These are phyloP conservation scores for Prototheca cutis DNA, from an alignment of 163 green algal species.

Conservation along the genomic window DNA sequence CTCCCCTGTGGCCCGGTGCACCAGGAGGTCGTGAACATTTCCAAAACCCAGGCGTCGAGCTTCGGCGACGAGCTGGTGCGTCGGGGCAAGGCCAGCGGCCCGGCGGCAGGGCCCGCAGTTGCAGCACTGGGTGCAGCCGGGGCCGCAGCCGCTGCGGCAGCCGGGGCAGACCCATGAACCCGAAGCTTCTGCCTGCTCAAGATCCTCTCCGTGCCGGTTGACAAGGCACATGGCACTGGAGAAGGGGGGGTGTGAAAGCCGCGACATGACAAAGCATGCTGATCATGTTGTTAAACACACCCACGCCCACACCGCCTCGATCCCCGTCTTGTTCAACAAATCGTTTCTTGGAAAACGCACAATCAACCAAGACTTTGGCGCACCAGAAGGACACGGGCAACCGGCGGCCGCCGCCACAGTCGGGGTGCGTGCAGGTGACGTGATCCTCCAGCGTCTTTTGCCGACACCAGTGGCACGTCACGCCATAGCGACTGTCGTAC, in stretches of 20 bases:
- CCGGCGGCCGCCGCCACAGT: conserved; percentile 40
- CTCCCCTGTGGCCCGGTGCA: conserved; percentile 48
- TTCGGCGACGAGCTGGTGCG: conserved; percentile 47
- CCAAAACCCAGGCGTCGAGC: conserved; percentile 45
- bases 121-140: conserved; percentile 60
- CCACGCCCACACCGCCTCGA: too few species aligned
- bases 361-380: too few species aligned
- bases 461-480: conserved; percentile 80
- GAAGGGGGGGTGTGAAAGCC: background rate
- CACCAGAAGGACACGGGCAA: conserved; percentile 63
- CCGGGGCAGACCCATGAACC: conserved; percentile 57
- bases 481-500: conserved; percentile 58
- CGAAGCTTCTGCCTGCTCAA: conserved; percentile 34
- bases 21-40: conserved; percentile 75
- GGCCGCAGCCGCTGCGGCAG: conserved; percentile 61
- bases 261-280: background rate
- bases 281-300: too few species aligned
- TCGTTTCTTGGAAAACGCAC: too few species aligned
- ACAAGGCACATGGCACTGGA: conserved; percentile 54
- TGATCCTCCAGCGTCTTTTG: conserved; percentile 69
- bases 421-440: conserved; percentile 47
- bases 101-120: conserved; percentile 75
- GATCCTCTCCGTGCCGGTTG: conserved; percentile 69
- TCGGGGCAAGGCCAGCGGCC: conserved; percentile 50
- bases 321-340: too few species aligned